phyloP scores from a whole-genome alignment of 345 rosid genomes.

The Acer negundo region DNA sequence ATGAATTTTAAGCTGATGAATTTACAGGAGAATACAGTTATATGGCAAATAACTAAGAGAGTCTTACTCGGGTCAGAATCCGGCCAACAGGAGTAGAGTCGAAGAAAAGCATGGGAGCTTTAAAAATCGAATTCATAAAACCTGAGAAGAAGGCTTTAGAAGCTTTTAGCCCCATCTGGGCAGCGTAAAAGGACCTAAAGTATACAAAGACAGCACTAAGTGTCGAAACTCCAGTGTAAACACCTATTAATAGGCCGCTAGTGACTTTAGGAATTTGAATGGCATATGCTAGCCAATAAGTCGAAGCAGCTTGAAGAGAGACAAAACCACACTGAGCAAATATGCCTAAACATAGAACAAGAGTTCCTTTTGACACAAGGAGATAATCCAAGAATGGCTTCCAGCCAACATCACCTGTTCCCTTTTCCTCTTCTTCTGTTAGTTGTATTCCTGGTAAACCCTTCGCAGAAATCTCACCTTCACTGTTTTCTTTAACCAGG shows the following conservation, averaged over 20 bases:
- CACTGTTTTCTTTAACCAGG: constrained; percentile 28
- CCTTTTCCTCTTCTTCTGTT: constrained; percentile 70
- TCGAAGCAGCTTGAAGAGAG: constrained; percentile 58
- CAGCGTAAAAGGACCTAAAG: constrained; percentile 43
- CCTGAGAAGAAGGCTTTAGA: constrained; percentile 72
- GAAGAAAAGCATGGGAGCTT: constrained; percentile 78
- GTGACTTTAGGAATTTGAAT: constrained; percentile 51
- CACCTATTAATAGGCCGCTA: constrained; percentile 48
- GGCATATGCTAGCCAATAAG: constrained; percentile 75
- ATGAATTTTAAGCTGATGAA: neutral
- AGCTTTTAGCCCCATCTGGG: constrained; percentile 64
- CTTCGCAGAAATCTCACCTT: constrained; percentile 32
- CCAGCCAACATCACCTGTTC: constrained; percentile 60
- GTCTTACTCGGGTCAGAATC: constrained; percentile 71
- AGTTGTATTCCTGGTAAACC: constrained; percentile 48
- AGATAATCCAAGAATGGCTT: constrained; percentile 69
- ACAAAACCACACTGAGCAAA: constrained; percentile 47
- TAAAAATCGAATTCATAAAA: constrained; percentile 58
- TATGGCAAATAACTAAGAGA: neutral
- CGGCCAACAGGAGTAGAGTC: constrained; percentile 82
- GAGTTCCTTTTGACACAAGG: constrained; percentile 46
- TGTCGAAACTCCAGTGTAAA: constrained; percentile 57
- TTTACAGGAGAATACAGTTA: neutral
- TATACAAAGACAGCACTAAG: constrained; percentile 53
- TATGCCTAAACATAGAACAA: constrained; percentile 34